These are phyloP conservation scores for Sporothrix variecibatus DNA, from an alignment of 2,329 filamentous ascomycete genomes.

Conservation along the genomic window DNA sequence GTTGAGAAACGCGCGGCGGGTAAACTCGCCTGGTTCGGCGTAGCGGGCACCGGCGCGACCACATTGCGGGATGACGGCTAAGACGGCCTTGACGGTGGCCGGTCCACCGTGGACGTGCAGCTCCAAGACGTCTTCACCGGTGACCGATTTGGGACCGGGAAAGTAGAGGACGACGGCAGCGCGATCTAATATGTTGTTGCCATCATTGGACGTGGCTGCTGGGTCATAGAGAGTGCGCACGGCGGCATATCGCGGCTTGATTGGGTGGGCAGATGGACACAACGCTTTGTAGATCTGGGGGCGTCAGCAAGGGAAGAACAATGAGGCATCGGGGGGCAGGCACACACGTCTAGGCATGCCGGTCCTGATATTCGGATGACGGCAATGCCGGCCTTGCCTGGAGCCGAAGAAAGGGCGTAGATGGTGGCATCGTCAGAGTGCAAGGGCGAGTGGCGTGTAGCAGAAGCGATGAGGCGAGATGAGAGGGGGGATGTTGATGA, in stretches of 20 bases:
- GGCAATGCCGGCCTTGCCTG: conserved; percentile 85
- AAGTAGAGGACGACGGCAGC: conserved; percentile 82
- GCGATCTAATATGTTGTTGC: conserved; percentile 67
- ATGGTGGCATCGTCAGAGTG: conserved; percentile 66
- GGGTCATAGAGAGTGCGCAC: conserved; percentile 73
- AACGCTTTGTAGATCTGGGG: conserved; percentile 53
- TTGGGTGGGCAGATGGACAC: conserved; percentile 50
- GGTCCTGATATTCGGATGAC: conserved; percentile 85
- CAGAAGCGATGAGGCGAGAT: not conserved
- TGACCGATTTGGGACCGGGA: conserved; percentile 77
- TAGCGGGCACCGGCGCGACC: conserved; percentile 64
- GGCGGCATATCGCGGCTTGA: conserved; percentile 60
- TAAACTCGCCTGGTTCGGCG: conserved; percentile 95
- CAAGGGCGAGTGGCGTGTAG: not conserved
- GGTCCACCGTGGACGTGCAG: conserved; percentile 91
- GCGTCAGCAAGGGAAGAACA: not conserved
- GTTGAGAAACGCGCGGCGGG: conserved; percentile 86
- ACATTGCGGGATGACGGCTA: conserved; percentile 67
- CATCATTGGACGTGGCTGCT: conserved; percentile 12
- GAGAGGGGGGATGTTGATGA: not conserved
- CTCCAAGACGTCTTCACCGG: conserved; percentile 90
- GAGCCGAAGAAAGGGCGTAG: conserved; percentile 85
- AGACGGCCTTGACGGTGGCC: conserved; percentile 83
- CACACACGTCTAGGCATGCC: conserved; percentile 64
- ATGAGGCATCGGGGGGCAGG: not conserved